Evolutionary conservation across 208 protist species (phyloP), one percentile per base, ranked within the genome.

Genomic region (Leishmania major): DNA sequence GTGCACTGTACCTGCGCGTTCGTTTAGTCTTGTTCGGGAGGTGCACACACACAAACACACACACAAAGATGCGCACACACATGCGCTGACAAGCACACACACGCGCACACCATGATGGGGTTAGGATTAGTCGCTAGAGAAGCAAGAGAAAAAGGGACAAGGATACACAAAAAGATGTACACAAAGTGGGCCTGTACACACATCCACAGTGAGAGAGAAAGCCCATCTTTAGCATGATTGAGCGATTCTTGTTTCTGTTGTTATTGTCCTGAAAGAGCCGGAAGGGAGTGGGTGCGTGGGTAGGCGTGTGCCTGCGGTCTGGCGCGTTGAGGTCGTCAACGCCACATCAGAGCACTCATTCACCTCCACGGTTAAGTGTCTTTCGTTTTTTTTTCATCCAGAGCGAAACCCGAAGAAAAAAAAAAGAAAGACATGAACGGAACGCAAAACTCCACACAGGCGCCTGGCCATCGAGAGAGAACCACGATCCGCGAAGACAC

Each of bases 241-340:
- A 45, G 69, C 31, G 40, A 31, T 40, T 43, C 28, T 57, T 77
- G 22, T n/a, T 74, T 49, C 43, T 72, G 49, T 79, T 84, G 1
- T 31, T 45, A 4, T 60, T 66, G 15, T 37, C 47, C 37, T 43
- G 37, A 75, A 28, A 75, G 13, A 55, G 31, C 2, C 40, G 35
- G 47, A 19, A 37, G n/a, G 17, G 19, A 17, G n/a, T 28, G 11
- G 25, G 17, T 35, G 22, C 40, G 25, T 31, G 35, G 31, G 19
- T 49, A 22, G 10, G 22, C 15, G 40, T 51, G 67, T 40, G 71
- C 40, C 4, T 75, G 17, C 17, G 17, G 47, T 59, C n/a, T 25
- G 40, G 13, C 31, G 62, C 17, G 19, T n/a, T 82, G 37, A 75
- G 13, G 62, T 31, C 1, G 28, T 82, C 31, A 57, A 76, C 19